Percentiles rank a stretch among this genome's conserved stretches.
Conservation (phyloP, 2,329 filamentous ascomycete species). For the Hirsutella minnesotensis region DNA sequence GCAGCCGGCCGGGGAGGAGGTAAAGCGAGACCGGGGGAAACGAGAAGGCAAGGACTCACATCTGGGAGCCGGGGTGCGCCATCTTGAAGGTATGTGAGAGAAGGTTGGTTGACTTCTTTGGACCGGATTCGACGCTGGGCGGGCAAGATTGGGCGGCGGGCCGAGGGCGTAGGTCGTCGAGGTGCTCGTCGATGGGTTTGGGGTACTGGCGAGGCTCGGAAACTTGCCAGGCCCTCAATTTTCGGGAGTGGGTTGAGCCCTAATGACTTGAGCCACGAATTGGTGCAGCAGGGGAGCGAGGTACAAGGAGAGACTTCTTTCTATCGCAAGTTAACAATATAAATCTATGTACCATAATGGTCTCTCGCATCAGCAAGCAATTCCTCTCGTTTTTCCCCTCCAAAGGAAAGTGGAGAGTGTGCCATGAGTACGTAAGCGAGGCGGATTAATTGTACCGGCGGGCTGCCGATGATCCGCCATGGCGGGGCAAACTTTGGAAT, state of each 20-base stretch:
- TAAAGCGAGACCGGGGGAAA: neutral
- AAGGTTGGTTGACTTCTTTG: conserved; percentile 12
- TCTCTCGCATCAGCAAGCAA: no score
- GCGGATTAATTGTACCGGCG: neutral
- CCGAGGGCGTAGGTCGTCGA: neutral
- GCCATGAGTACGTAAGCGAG: neutral
- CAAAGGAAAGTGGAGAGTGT: no score
- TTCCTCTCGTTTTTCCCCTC: neutral
- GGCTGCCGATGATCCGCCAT: no score
- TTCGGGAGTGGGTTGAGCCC: conserved; percentile 19
- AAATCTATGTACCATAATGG: no score
- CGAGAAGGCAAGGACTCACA: conserved; percentile 33
- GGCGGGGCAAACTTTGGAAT: no score
- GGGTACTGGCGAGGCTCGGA: conserved; percentile 4
- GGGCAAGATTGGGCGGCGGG: neutral
- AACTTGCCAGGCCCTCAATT: conserved; percentile 4
- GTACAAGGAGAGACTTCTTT: no score
- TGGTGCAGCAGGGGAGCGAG: neutral
- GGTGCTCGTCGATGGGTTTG: conserved; percentile 2
- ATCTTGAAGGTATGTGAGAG: conserved; percentile 29
- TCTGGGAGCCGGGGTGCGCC: conserved; percentile 50
- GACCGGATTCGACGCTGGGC: neutral
- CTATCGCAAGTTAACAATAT: no score
- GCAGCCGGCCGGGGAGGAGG: neutral
- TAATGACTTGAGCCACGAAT: conserved; percentile 6